phyloP scores from a whole-genome alignment of 805 yeast species.

The Yamadazyma olivae region DNA sequence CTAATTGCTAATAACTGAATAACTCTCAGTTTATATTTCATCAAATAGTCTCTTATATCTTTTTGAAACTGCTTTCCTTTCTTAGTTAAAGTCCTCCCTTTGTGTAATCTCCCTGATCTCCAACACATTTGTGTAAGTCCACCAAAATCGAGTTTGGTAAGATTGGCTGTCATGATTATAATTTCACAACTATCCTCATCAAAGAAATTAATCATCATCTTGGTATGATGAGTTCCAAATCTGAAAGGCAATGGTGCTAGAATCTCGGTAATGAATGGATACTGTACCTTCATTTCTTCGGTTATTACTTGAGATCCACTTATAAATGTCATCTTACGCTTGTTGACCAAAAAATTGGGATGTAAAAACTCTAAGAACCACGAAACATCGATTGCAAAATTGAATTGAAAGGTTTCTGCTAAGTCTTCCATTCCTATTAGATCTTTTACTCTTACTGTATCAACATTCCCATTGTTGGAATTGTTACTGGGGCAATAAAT shows the following conservation, averaged over 20 bases:
- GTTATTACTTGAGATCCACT: slow-evolving; percentile 22
- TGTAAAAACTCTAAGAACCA: slow-evolving; percentile 32
- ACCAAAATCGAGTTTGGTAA: slow-evolving; percentile 51
- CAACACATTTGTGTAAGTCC: slow-evolving; percentile 66
- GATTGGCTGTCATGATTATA: slow-evolving; percentile 58
- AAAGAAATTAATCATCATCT: slow-evolving; percentile 60
- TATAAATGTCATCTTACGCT: slow-evolving; percentile 25
- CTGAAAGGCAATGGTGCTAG: slow-evolving; percentile 30
- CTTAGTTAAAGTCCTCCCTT: slow-evolving; percentile 4
- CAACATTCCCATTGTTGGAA: slow-evolving; percentile 13
- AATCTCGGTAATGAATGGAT: slow-evolving; percentile 20
- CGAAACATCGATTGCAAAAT: slow-evolving; percentile 45
- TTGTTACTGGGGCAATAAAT: slow-evolving; percentile 23
- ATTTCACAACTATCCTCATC: slow-evolving; percentile 48
- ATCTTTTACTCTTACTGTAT: slow-evolving; percentile 24
- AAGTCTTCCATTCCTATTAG: slow-evolving; percentile 32
- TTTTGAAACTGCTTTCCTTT: slow-evolving; percentile 36
- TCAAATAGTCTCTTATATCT: slow-evolving; percentile 44
- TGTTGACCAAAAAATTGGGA: slow-evolving; percentile 16
- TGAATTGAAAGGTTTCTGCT: slow-evolving; percentile 42
- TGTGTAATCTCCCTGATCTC: slow-evolving; percentile 48
- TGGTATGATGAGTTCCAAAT: slow-evolving; percentile 60
- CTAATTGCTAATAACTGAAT: slow-evolving; percentile 23
- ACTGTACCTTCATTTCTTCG: slow-evolving; percentile 16
- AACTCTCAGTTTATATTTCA: slow-evolving; percentile 33